Percentiles rank a stretch among this genome's conserved stretches.
Conservation (phyloP, 1,284 basidiomycete species). For the Schizophyllum commune region DNA sequence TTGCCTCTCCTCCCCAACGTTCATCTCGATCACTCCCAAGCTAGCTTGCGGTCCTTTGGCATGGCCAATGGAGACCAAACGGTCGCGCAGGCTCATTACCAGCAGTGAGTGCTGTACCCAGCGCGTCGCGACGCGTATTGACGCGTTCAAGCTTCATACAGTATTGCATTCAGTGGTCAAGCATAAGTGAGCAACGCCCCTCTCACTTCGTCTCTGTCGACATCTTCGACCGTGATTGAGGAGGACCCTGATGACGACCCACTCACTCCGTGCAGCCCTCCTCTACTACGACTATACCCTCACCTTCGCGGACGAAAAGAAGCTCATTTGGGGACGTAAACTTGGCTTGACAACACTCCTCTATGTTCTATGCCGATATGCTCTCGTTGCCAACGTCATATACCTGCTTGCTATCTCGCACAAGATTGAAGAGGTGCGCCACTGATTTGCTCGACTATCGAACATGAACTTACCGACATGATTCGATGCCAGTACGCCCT, state of each 20-base stretch:
- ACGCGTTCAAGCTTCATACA: constrained; percentile 17
- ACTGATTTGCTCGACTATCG: not conserved
- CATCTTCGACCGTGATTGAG: too few species aligned
- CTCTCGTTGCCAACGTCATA: constrained; percentile 26
- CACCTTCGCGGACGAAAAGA: constrained; percentile 25
- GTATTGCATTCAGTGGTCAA: constrained; percentile 23
- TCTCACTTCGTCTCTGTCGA: not conserved
- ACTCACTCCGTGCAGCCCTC: constrained; percentile 12
- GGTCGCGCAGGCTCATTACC: not conserved
- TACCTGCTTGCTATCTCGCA: constrained; percentile 25
- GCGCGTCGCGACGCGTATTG: not conserved
- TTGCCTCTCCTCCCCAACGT: too few species aligned
- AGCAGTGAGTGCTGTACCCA: not conserved
- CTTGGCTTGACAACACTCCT: constrained; percentile 24
- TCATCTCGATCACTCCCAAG: too few species aligned
- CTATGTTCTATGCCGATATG: constrained; percentile 30
- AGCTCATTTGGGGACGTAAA: constrained; percentile 25
- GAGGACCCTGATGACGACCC: not conserved
- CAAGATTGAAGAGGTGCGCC: constrained; percentile 16
- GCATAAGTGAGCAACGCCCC: constrained; percentile 17
- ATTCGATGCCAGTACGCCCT: not conserved
- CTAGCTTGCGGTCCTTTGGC: too few species aligned
- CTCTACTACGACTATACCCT: constrained; percentile 27
- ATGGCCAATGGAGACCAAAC: not conserved
- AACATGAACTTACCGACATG: too few species aligned